Evolutionary conservation across 2,329 filamentous ascomycete species (phyloP), one percentile per base, ranked within the genome.

Genomic region (Chrysoporthe cubensis): DNA sequence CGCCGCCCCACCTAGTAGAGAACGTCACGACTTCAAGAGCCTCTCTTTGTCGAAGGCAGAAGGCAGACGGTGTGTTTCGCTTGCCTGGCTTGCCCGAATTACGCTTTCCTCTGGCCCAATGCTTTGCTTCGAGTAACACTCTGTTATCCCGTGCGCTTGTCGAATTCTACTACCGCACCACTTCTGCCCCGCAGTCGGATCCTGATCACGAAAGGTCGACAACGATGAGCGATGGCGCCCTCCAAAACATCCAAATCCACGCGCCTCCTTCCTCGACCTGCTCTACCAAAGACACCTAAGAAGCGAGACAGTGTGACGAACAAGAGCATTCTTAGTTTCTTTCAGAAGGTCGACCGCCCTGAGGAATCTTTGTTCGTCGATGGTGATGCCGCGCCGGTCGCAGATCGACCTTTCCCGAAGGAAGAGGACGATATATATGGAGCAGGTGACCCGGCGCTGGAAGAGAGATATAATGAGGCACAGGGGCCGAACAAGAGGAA

Each of bases 311-410:
- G 69, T 16, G 18, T 63, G 7, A 60, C 80, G 81, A 92, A 92
- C 73, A 82, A 83, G 7, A 93, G 89, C 71, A 93, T 93, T 43
- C 79, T 93, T 16, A 92, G 79, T 71, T 94, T 93, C 77, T 94
- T 94, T 75, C 89, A 91, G 74, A 93, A 92, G 74, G 83, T 87
- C 0, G 85, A 87, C 50, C 85, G 86, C 64, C 80, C 85, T 66
- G 84, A 90, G 70, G 81, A 88, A 66, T 81, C 83, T 26, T 83
- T 91, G 11, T 91, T 92, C 71, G 77, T 83, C 0, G 70, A 67
- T 7, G 70, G 76, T n/a, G 71, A 74, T 18, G 56, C 71, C 3
- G 64, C 72, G 1, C 66, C 69, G n/a, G 46, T 64, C 50, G 48
- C 62, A 54, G 34, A 64, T 34, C 32, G 59, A 32, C n/a, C 63